These are phyloP conservation scores for Macadamia integrifolia DNA, from an alignment of 164 flowering plant genomes.

Conservation along the genomic window DNA sequence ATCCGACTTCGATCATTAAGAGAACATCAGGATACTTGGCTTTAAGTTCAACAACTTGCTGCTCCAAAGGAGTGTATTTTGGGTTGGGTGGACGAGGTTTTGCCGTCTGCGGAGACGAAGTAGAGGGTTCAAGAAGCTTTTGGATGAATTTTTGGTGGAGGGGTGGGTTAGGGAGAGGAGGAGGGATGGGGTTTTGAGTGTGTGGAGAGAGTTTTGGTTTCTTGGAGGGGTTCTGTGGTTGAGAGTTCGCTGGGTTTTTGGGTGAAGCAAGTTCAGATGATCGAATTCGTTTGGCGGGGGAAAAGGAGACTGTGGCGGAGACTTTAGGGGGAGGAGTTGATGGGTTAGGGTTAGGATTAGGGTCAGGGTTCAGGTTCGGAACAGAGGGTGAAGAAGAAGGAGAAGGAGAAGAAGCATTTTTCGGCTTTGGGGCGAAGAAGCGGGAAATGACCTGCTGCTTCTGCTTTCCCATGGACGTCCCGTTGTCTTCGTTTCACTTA, in stretches of 20 bases:
- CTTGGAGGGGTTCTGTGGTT: constrained; percentile 16
- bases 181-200: constrained; percentile 27
- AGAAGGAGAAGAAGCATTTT: constrained; percentile 16
- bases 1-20: constrained; percentile 93
- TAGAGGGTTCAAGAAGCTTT: constrained; percentile 54
- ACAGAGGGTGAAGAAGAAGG: constrained; percentile 20
- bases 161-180: constrained; percentile 29
- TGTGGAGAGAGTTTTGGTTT: constrained; percentile 43
- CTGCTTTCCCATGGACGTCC: constrained; percentile 62
- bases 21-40: constrained; percentile 70
- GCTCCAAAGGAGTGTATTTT: constrained; percentile 85
- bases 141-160: constrained; percentile 61
- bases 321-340: constrained; percentile 53
- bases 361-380: constrained; percentile 6
- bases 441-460: constrained; percentile 91
- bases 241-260: constrained; percentile 10
- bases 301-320: constrained; percentile 72
- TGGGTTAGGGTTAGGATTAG: constrained; percentile 17
- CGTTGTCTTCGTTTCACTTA: neutral
- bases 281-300: constrained; percentile 61
- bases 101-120: neutral
- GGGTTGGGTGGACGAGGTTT: constrained; percentile 4
- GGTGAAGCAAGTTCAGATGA: constrained; percentile 28
- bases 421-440: constrained; percentile 80
- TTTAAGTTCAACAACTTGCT: constrained; percentile 73